Evolutionary conservation across 805 yeast genomes (phyloP), one percentile per base, ranked within the genome.

Genomic region (Yamadazyma sp.): DNA sequence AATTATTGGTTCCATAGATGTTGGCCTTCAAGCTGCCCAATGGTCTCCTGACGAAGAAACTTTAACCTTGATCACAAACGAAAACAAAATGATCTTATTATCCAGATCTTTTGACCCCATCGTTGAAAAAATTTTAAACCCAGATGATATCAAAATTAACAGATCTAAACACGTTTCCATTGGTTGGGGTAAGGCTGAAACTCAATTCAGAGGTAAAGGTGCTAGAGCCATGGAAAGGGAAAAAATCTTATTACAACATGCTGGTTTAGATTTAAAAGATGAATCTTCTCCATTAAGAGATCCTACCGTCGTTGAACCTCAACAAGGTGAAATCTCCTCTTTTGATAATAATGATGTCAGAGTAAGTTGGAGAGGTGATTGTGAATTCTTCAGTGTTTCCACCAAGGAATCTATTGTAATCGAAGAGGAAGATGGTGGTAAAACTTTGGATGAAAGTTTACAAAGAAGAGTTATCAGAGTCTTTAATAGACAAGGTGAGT

Each of bases 141-240:
- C 74, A 0, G 73, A 70, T 7, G 98, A 93, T 55, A 68, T 89
- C 30, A 53, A 58, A 26, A 60, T 65, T 26, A 61, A 76, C 32
- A 65, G 70, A 21, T 80, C 88, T 2, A 81, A 80, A 46, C 96
- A 93, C 53, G 96, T 93, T 23, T 82, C 91, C 18, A 96, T 93
- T 27, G 99, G 99, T 17, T 93, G 99, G 99, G 99, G 99, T 53
- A 85, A 83, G 43, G 81, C 82, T 47, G 98, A 91, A 57, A 93
- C 99, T 0, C 99, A 93, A 62, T 93, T 93, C 59, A 80, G 83
- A 59, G 99, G 99, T 33, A 81, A 76, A 52, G 98, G 98, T 44
- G 93, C 85, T 20, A 82, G 81, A 50, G 87, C 84, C 6, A 53
- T 76, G 41, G 94, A 84, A 60, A 73, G 91, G 59, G 83, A 75